These are phyloP conservation scores for Schoenoplectus triqueter DNA, from an alignment of 202 grass and related monocot species.

Conservation along the genomic window DNA sequence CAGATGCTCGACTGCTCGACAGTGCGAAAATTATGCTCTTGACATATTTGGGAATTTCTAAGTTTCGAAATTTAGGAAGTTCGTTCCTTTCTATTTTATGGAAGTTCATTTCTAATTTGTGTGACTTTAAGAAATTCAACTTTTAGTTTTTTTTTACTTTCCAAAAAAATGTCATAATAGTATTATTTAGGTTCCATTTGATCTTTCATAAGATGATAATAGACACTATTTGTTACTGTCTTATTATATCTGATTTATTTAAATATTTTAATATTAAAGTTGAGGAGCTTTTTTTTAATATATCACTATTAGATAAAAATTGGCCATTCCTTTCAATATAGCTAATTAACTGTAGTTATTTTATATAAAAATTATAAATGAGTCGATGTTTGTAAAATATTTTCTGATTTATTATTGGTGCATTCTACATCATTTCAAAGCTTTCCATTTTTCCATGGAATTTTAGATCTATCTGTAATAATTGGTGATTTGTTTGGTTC, in stretches of 20 bases:
- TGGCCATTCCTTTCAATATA: too few relatives aligned
- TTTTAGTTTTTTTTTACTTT: not conserved
- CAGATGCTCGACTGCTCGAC: not conserved
- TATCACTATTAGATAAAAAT: too few relatives aligned
- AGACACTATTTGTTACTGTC: not conserved
- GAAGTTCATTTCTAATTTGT: too few relatives aligned
- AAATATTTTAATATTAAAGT: not conserved
- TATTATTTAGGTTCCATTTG: not conserved
- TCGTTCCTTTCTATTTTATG: not conserved
- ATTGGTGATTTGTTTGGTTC: not conserved
- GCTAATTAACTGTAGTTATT: not conserved
- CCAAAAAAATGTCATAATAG: not conserved
- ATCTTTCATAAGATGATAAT: not conserved
- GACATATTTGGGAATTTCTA: too few relatives aligned
- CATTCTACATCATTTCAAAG: slow-evolving; percentile 12
- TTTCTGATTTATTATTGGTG: not conserved
- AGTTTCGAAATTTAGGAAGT: not conserved
- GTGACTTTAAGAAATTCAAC: not conserved
- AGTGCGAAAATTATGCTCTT: not conserved
- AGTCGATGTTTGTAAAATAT: not conserved
- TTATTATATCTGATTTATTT: slow-evolving; percentile 9
- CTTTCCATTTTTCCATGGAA: not conserved
- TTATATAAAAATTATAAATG: not conserved
- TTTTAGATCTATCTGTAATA: slow-evolving; percentile 14
- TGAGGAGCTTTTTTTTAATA: not conserved